Conservation (phyloP, 768 basidiomycete genomes). For the Rhodotorula toruloides region DNA sequence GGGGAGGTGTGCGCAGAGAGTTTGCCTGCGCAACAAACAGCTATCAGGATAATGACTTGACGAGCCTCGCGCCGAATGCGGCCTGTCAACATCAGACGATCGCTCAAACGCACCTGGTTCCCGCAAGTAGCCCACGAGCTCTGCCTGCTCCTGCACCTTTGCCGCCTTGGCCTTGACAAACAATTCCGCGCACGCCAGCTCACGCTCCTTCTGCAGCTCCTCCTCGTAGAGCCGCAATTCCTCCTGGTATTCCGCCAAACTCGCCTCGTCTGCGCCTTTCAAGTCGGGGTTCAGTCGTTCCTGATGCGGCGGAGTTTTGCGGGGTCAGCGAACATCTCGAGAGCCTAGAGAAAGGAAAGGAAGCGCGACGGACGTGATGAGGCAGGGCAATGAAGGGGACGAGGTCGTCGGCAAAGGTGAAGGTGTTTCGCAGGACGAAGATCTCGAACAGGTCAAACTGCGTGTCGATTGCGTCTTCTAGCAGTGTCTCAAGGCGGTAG, state of each 20-base stretch:
- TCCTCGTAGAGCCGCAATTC: constrained; percentile 36
- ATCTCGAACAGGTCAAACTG: constrained; percentile 42
- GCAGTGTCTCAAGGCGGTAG: constrained; percentile 40
- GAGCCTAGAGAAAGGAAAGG: not conserved
- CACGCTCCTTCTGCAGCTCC: constrained; percentile 32
- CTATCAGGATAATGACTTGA: not conserved
- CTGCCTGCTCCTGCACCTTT: constrained; percentile 5
- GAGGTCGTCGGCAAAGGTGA: constrained; percentile 22
- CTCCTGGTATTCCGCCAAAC: constrained; percentile 34
- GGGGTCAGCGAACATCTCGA: not conserved
- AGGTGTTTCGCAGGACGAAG: constrained; percentile 41
- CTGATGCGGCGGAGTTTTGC: not conserved
- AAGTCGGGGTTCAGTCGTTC: constrained; percentile 18
- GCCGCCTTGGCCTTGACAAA: constrained; percentile 24
- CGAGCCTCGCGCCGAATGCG: too few species aligned
- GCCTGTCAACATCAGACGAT: too few species aligned
- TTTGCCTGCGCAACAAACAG: not conserved
- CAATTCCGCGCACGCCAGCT: constrained; percentile 34
- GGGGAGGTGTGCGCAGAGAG: not conserved
- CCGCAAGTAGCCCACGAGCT: constrained; percentile 31
- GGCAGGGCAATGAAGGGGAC: constrained; percentile 38
- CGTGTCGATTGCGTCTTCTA: constrained; percentile 40
- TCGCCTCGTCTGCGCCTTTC: constrained; percentile 17
- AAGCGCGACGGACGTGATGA: constrained; percentile 30
- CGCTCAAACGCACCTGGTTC: constrained; percentile 10